Base-by-base conservation (phyloP, 495 filamentous ascomycete genomes). In the Aspergillus bridgeri region DNA sequence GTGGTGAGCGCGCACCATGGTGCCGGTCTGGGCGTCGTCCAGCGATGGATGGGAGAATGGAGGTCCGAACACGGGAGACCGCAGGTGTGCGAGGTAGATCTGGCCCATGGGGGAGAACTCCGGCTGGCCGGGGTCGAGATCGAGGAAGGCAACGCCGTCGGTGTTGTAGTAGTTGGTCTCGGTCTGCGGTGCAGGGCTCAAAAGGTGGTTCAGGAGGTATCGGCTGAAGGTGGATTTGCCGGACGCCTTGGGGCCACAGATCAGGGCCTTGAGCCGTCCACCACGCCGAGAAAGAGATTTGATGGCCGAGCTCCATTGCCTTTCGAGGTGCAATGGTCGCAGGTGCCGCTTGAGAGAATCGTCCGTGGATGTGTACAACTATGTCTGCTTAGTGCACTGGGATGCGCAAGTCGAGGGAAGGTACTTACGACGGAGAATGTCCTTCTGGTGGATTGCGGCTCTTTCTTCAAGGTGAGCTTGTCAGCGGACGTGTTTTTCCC, bases 161-260 rank as follows among this genome's bases (percentile, higher is more conserved):
- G 69, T 67, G 48, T 72, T 74, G 27, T 48, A 61, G 58, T 68
- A 65, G 42, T 66, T 65, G 7, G 66, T 68, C 44, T 72, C 73
- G 6, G 65, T 61, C 33, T 75, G 68, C 5, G 72, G 71, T 5
- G 69, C 62, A 25, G 67, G 73, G 20, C 84, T 87, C 22, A 93
- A 73, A n/a, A 92, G 75, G 58, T 83, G 81, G 69, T 96, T 96
- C 13, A 81, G 69, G 19, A 96, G 75, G n/a, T 90, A 74, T 49
- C 86, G 88, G 45, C 84, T 83, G 61, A 96, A 92, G 0, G 89
- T 93, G 3, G 91, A 96, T 68, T 96, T 96, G 17, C 92, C 92
- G 15, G 90, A 89, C 1, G 83, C 86, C 57, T 95, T 93, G 1
- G 90, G 87, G 2, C 92, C 92, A 51, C 86, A 90, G 3, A 93